These are phyloP conservation scores for Bretschneidera sinensis DNA, from an alignment of 345 rosid genomes.

Conservation along the genomic window DNA sequence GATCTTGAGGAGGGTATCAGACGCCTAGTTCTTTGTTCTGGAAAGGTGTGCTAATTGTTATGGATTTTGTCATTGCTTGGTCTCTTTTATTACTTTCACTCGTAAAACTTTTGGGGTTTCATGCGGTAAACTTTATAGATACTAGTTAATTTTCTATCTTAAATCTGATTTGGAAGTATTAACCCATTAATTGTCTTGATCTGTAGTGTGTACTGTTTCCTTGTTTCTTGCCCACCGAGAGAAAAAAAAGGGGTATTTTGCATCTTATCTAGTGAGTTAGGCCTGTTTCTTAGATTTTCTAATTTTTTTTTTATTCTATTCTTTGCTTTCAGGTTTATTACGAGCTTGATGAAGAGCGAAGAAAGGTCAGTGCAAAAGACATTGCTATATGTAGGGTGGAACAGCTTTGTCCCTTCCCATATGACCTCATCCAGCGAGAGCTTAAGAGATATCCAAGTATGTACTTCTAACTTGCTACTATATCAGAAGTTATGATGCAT, in stretches of 20 bases:
- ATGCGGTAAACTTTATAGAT: background rate
- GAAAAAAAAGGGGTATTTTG: no score
- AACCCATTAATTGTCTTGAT: no score
- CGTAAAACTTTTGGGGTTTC: no score
- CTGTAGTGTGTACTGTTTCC: no score
- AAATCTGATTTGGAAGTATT: no score
- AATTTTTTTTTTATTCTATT: no score
- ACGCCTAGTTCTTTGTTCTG: conserved; percentile 87
- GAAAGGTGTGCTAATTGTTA: conserved; percentile 81
- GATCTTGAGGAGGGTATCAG: conserved; percentile 73
- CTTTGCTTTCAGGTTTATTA: conserved; percentile 40
- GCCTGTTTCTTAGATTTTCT: no score
- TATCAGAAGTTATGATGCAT: no score
- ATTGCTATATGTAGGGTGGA: conserved; percentile 79
- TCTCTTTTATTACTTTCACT: no score
- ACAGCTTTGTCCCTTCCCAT: conserved; percentile 74
- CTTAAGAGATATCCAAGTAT: conserved; percentile 72
- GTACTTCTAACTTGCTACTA: conserved; percentile 1
- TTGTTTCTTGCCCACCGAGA: no score
- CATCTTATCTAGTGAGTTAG: no score
- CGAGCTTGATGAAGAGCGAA: conserved; percentile 67
- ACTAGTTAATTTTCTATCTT: background rate
- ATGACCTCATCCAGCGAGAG: conserved; percentile 67
- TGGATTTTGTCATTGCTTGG: background rate
- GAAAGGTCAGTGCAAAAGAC: conserved; percentile 37